Evolutionary conservation across 129 eudicot species (phyloP).

Genomic region (Apium graveolens): DNA sequence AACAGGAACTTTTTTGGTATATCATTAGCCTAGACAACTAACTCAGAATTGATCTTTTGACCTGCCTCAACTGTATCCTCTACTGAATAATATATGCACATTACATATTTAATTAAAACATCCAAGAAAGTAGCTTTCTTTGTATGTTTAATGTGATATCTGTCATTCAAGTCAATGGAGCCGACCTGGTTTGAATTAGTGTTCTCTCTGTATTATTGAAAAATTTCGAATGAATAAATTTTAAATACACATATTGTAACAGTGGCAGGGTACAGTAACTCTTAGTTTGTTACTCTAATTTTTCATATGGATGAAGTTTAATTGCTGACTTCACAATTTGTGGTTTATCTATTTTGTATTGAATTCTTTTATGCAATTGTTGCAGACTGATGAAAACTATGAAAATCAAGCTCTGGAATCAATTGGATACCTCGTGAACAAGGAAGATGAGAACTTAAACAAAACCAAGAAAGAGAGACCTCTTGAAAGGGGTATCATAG

Average conservation of each 20-base stretch:
- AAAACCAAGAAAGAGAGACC: slow-evolving; percentile 46
- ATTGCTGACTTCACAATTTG: neutral
- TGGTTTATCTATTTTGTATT: neutral
- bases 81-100: neutral
- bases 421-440: slow-evolving; percentile 59
- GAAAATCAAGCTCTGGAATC: slow-evolving; percentile 71
- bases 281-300: neutral
- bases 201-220: neutral
- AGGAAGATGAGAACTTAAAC: slow-evolving; percentile 9
- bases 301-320: neutral
- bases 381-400: slow-evolving; percentile 69
- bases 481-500: slow-evolving; percentile 73
- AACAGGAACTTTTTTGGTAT: neutral
- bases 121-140: neutral
- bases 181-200: neutral
- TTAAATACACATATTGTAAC: neutral
- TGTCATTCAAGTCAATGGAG: neutral
- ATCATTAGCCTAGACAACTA: neutral
- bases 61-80: neutral
- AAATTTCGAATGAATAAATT: neutral
- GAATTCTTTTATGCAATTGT: neutral
- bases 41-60: neutral
- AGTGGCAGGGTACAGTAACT: neutral
- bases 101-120: neutral
- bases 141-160: neutral